These are phyloP conservation scores for Asterochloris erici DNA, from an alignment of 139 green algal species.

Conservation along the genomic window DNA sequence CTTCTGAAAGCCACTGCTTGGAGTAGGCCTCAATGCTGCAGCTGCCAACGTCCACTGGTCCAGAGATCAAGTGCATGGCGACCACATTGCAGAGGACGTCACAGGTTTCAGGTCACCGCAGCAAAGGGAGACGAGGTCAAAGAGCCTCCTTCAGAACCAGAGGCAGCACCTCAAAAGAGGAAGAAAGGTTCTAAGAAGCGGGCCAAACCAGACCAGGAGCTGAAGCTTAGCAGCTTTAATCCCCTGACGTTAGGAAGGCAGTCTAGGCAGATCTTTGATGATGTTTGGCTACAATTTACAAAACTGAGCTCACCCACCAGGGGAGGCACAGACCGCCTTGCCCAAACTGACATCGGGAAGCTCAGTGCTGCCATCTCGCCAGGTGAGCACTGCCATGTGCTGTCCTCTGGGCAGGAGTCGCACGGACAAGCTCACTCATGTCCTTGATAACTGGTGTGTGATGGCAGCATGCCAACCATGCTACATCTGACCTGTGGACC, in stretches of 20 bases:
- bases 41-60: no score
- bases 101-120: no score
- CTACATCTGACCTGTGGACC: neutral
- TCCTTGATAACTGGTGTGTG: neutral
- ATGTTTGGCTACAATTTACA: slow-evolving; percentile 76
- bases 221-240: slow-evolving; percentile 56
- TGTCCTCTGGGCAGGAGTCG: neutral
- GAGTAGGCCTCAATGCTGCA: no score
- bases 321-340: slow-evolving; percentile 24
- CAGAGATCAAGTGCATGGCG: no score
- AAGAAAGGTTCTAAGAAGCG: neutral
- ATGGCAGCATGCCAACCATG: no score
- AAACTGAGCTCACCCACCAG: slow-evolving; percentile 41
- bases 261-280: slow-evolving; percentile 72
- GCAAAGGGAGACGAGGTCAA: no score
- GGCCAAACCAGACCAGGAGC: neutral
- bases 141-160: neutral
- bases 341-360: slow-evolving; percentile 28
- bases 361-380: slow-evolving; percentile 1
- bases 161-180: neutral
- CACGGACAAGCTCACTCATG: neutral
- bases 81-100: no score
- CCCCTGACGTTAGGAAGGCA: slow-evolving; percentile 71
- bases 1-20: no score
- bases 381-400: neutral